phyloP scores from a whole-genome alignment of 768 basidiomycete species.

The Hirschioporus abietinus region DNA sequence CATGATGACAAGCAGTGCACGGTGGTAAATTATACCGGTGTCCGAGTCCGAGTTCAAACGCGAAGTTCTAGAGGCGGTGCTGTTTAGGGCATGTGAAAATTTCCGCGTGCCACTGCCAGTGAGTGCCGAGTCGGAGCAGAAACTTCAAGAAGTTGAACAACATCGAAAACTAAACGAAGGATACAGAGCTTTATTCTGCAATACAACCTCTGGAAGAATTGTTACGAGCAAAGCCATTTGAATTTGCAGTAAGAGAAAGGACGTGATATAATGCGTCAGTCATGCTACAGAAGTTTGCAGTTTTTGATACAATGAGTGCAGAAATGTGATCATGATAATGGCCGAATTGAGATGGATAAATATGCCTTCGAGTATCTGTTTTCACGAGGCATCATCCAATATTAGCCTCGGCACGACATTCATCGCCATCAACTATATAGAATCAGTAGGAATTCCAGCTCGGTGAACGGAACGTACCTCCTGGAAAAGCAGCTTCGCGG shows the following conservation, averaged over 20 bases:
- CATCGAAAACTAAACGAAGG: too few relatives aligned
- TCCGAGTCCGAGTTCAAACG: too few relatives aligned
- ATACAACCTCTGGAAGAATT: not conserved
- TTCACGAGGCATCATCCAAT: constrained; percentile 65
- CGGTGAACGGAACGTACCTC: constrained; percentile 47
- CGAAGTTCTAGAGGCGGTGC: too few relatives aligned
- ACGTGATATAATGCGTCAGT: not conserved
- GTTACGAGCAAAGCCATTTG: not conserved
- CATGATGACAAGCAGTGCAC: constrained; percentile 27
- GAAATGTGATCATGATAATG: not conserved
- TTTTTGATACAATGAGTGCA: not conserved
- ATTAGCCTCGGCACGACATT: constrained; percentile 88
- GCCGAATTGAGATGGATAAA: not conserved
- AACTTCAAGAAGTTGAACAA: too few relatives aligned
- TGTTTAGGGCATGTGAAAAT: too few relatives aligned
- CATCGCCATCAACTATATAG: constrained; percentile 86
- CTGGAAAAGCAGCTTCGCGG: constrained; percentile 89
- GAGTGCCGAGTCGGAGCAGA: too few relatives aligned
- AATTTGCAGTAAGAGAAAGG: not conserved
- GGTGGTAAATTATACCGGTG: too few relatives aligned
- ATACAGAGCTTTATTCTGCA: not conserved
- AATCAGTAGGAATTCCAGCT: constrained; percentile 8
- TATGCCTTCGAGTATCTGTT: not conserved
- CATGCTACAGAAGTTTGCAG: not conserved
- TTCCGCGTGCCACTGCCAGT: too few relatives aligned